Base-by-base conservation (phyloP, 441 rosid genomes). In the Mallotus japonicus region DNA sequence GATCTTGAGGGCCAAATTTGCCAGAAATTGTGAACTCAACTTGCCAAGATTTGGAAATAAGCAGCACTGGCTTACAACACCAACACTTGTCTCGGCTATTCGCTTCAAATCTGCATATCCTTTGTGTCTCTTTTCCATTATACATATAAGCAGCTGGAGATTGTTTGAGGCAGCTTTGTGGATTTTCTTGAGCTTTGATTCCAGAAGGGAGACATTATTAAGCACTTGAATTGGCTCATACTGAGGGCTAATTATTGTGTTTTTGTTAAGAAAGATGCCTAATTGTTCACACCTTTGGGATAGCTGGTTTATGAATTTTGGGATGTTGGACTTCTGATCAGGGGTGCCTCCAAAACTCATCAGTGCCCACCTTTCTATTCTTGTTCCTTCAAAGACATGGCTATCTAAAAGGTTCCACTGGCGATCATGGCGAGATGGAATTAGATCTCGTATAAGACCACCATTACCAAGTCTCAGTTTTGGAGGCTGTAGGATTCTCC, bases 51-150 rank as follows among this genome's bases (percentile, higher is more conserved):
- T 82, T 4, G 40, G 66, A 51, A 89, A 88, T 73, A 86, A 83
- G 79, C 93, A 90, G 72, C 96, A 92, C 62, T 90, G 96, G 5
- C 88, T 83, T 22, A 90, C 83, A 28, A 90, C 83, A 42, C 95
- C 97, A 22, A 89, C 64, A 61, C 84, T 82, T 2, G 95, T 90
- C 73, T 90, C 95, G 0, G 80, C 92, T 85, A 51, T 84, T 53
- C 78, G 86, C 74, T 80, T 90, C 87, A 60, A 85, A 81, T 75
- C 71, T 66, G 53, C 93, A 85, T 86, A 79, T 66, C 74, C 99
- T 84, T 85, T 88, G 81, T 95, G 99, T 75, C 92, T 92, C 71
- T 84, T 91, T 86, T 95, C 99, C 99, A 95, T 92, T 70, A 95
- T 71, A 71, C 97, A 92, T 54, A 95, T 76, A 44, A 95, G 87